Base-by-base conservation (phyloP, 2,329 filamentous ascomycete species). In the Beauveria australis region DNA sequence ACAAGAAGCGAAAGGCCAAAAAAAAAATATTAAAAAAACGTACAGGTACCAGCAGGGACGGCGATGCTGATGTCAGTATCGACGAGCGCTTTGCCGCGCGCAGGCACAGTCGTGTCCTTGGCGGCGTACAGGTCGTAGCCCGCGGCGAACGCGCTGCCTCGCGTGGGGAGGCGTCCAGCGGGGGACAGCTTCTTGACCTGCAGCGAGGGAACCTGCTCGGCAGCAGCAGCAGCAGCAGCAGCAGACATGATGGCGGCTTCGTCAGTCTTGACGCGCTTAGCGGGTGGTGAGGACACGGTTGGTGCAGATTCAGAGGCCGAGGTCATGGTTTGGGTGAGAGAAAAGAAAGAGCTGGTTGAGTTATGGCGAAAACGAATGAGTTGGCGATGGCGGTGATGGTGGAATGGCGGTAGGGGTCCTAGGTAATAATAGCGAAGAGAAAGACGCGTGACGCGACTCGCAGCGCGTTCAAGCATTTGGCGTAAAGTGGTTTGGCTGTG, bases 121-220 rank as follows among this genome's bases (percentile, higher is more conserved):
- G 91, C 84, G 56, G 86, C 88, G 76, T 97, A 97, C 62, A 99
- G 72, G 75, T 99, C 94, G 77, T 97, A 97, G 41, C 94, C 94
- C 1, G 94, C 94, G 1, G 94, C 91, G 70, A 90, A 92, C 57
- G 87, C 88, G 66, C 90, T 95, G 66, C 94, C 94, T 60, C 93
- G 87, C 0, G 91, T 97, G 12, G 94, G 94, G 26, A 92, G 81
- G 52, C 82, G 84, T n/a, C 88, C 94, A 64, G 88, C 85, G 43
- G 86, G 79, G 9, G 89, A 89, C 62, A 97, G 87, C 75, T 95
- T 92, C 81, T 97, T 93, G 76, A 99, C 86, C 64, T 91, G 84
- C 56, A 96, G 82, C 3, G 87, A 78, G n/a, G 87, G 86, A 3
- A 74, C 67, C 40, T 37, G 44, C 33, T 44, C 47, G 51, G 74